Evolutionary conservation across 1,139 yeast genomes (phyloP).

Genomic region (Hansenula lynferdii): DNA sequence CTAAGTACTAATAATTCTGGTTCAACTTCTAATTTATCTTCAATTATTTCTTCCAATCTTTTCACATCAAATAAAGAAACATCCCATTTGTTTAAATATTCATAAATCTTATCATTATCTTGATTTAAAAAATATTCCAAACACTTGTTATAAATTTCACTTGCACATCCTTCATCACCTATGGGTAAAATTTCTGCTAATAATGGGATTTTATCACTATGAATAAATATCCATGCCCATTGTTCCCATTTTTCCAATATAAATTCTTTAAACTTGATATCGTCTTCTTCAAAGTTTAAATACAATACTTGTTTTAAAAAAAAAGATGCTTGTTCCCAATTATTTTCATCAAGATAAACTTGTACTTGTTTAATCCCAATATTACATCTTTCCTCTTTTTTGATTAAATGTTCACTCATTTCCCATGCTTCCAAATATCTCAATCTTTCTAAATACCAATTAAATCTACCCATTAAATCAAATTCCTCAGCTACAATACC

Average conservation of each 20-base stretch:
- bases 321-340: conserved; percentile 55
- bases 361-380: conserved; percentile 65
- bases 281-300: conserved; percentile 25
- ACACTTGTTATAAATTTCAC: conserved; percentile 44
- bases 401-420: conserved; percentile 54
- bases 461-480: conserved; percentile 59
- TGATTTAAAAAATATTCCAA: conserved; percentile 44
- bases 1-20: conserved; percentile 33
- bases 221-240: conserved; percentile 54
- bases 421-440: conserved; percentile 71
- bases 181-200: conserved; percentile 39
- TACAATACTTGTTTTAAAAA: conserved; percentile 43
- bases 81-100: conserved; percentile 55
- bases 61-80: conserved; percentile 45
- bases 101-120: conserved; percentile 33
- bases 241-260: conserved; percentile 56
- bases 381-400: conserved; percentile 44
- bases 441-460: conserved; percentile 63
- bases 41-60: conserved; percentile 42
- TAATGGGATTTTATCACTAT: conserved; percentile 38
- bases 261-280: conserved; percentile 28
- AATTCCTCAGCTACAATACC: conserved; percentile 73
- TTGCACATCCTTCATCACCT: conserved; percentile 28
- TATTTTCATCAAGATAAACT: conserved; percentile 39
- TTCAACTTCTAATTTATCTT: conserved; percentile 32